Evolutionary conservation across 306 rosid genomes (phyloP).

Genomic region (Lithocarpus polystachyus): DNA sequence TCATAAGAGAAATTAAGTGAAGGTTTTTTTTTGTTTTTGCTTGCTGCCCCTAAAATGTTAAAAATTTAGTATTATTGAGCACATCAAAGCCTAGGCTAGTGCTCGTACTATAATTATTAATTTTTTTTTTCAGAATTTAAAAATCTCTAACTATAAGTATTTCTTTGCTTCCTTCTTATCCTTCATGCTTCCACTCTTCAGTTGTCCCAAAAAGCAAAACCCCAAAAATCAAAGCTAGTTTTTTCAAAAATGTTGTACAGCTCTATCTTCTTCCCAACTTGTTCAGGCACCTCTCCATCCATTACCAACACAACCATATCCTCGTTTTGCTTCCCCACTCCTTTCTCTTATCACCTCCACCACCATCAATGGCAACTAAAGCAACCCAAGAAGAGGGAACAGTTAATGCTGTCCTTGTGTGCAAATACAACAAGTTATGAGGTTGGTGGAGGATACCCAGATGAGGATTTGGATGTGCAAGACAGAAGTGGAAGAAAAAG

Average conservation of each 20-base stretch:
- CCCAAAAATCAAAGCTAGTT: neutral
- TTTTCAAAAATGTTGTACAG: conserved; percentile 28
- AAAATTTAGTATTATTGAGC: too few relatives aligned
- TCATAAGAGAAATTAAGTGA: too few relatives aligned
- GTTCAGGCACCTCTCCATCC: neutral
- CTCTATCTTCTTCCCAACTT: conserved; percentile 1
- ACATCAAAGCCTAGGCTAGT: too few relatives aligned
- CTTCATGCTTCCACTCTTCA: neutral
- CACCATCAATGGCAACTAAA: conserved; percentile 20
- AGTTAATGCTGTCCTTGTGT: conserved; percentile 1
- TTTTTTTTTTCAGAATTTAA: too few relatives aligned
- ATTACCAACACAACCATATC: neutral
- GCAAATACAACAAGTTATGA: conserved; percentile 40
- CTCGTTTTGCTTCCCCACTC: neutral
- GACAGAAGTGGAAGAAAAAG: conserved; percentile 5
- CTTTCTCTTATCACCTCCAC: neutral
- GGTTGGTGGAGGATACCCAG: conserved; percentile 75
- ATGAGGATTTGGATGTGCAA: conserved; percentile 29
- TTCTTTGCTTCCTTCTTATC: too few relatives aligned
- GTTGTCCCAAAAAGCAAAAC: conserved; percentile 13
- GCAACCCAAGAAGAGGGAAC: conserved; percentile 12
- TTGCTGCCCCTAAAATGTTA: too few relatives aligned
- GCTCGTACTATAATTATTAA: too few relatives aligned
- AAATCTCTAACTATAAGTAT: too few relatives aligned
- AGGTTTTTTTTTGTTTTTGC: too few relatives aligned